Evolutionary conservation across 345 rosid species (phyloP).

Genomic region (Eucalyptus rudis): DNA sequence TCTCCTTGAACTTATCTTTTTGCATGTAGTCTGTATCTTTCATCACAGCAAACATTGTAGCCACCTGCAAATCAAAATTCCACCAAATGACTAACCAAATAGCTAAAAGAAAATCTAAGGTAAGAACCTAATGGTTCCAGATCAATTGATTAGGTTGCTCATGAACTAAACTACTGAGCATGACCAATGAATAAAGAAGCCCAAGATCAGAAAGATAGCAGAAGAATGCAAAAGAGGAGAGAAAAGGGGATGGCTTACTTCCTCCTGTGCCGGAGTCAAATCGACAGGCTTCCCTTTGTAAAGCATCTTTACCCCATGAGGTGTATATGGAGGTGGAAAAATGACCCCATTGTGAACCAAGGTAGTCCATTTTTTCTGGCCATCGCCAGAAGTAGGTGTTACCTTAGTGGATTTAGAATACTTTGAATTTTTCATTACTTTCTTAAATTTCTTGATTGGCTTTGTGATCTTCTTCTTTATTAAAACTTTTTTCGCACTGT

Average conservation of each 20-base stretch:
- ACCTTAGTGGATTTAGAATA: slow-evolving; percentile 60
- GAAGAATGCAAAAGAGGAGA: not conserved
- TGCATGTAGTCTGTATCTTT: slow-evolving; percentile 82
- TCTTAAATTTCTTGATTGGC: slow-evolving; percentile 36
- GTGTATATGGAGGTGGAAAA: slow-evolving; percentile 78
- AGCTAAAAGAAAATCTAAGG: not conserved
- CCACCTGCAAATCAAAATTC: slow-evolving; percentile 57
- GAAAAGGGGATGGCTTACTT: slow-evolving; percentile 28
- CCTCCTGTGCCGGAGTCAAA: slow-evolving; percentile 81
- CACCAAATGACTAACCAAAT: not conserved
- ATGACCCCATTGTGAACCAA: slow-evolving; percentile 94
- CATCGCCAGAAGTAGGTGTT: slow-evolving; percentile 74
- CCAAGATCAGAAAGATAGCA: not conserved
- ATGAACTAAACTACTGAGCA: not conserved
- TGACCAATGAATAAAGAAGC: not conserved
- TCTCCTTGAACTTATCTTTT: slow-evolving; percentile 73
- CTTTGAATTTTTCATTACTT: slow-evolving; percentile 39
- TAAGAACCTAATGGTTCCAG: not conserved
- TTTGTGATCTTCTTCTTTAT: slow-evolving; percentile 20
- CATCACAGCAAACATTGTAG: slow-evolving; percentile 75
- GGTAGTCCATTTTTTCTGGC: slow-evolving; percentile 96
- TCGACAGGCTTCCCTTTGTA: slow-evolving; percentile 72
- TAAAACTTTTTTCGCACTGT: slow-evolving; percentile 31
- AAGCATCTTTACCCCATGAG: slow-evolving; percentile 84
- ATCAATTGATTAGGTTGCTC: not conserved